These are phyloP conservation scores for Hemileccinum impolitum DNA, from an alignment of 768 basidiomycete genomes.

Conservation along the genomic window DNA sequence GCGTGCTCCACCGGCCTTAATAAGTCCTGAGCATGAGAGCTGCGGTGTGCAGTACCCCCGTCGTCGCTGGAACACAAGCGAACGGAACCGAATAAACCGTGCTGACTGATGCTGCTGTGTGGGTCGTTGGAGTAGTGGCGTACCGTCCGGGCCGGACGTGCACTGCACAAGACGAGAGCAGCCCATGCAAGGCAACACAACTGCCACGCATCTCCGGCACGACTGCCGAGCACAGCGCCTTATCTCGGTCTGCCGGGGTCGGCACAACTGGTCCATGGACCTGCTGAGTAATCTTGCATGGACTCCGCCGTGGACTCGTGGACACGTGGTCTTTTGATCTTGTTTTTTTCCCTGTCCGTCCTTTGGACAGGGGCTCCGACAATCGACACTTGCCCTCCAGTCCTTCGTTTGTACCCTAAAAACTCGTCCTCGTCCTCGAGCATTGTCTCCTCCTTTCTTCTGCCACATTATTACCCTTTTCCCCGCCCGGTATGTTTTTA, in stretches of 20 bases:
- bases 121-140: too few relatives aligned
- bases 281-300: slow-evolving; percentile 12
- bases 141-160: slow-evolving; percentile 2
- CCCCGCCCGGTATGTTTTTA: slow-evolving; percentile 14
- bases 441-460: not conserved
- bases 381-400: slow-evolving; percentile 31
- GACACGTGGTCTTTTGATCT: slow-evolving; percentile 34
- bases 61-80: too few relatives aligned
- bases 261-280: slow-evolving; percentile 26
- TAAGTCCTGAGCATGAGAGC: slow-evolving; percentile 20
- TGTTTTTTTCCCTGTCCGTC: slow-evolving; percentile 35
- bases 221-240: not conserved
- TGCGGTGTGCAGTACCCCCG: too few relatives aligned
- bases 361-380: slow-evolving; percentile 37
- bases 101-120: slow-evolving; percentile 11
- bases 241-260: slow-evolving; percentile 21
- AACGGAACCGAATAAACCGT: too few relatives aligned
- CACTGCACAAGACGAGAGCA: slow-evolving; percentile 9
- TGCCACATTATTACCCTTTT: not conserved
- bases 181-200: not conserved
- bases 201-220: not conserved
- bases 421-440: slow-evolving; percentile 12
- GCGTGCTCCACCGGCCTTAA: slow-evolving; percentile 19
- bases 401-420: slow-evolving; percentile 14
- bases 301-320: slow-evolving; percentile 20